These are phyloP conservation scores for Peniophora sp. DNA, from an alignment of 1,284 basidiomycete species.

Conservation along the genomic window DNA sequence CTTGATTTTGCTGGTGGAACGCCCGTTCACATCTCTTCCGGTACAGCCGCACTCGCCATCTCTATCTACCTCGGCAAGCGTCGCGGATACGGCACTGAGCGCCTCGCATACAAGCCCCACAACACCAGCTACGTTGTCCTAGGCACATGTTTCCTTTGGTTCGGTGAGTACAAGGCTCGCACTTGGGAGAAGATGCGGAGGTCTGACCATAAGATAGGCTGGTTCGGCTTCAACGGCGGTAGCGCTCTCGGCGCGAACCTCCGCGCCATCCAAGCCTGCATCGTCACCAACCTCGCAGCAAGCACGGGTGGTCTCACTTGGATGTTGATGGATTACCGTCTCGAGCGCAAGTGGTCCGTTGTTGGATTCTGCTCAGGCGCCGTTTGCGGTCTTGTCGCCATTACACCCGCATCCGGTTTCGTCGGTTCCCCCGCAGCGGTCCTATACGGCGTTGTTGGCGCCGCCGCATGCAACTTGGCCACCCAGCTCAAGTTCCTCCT, in stretches of 20 bases:
- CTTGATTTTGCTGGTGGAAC: conserved; percentile 96
- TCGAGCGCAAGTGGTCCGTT: conserved; percentile 88
- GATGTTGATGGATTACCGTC: conserved; percentile 92
- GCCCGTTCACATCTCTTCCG: conserved; percentile 90
- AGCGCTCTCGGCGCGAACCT: conserved; percentile 82
- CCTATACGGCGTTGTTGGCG: conserved; percentile 80
- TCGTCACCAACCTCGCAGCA: conserved; percentile 89
- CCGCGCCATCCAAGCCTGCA: conserved; percentile 82
- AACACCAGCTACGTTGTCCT: conserved; percentile 86
- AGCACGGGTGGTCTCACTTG: conserved; percentile 86
- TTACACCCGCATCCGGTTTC: conserved; percentile 88
- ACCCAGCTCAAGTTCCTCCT: conserved; percentile 87
- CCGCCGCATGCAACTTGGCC: conserved; percentile 85
- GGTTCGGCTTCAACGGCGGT: conserved; percentile 92
- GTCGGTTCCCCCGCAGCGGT: conserved; percentile 83
- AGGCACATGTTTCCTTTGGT: conserved; percentile 94
- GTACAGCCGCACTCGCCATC: conserved; percentile 87
- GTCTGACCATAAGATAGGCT: conserved; percentile 38
- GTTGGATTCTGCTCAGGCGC: conserved; percentile 97
- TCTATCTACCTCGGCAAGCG: conserved; percentile 89
- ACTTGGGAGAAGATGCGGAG: too few species aligned
- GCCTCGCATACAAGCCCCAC: conserved; percentile 84
- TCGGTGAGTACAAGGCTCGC: conserved; percentile 21
- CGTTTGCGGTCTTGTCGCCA: conserved; percentile 83
- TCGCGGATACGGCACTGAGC: conserved; percentile 88